Evolutionary conservation across 169 alveolate species (phyloP).

Genomic region (Plasmodium coatneyi): DNA sequence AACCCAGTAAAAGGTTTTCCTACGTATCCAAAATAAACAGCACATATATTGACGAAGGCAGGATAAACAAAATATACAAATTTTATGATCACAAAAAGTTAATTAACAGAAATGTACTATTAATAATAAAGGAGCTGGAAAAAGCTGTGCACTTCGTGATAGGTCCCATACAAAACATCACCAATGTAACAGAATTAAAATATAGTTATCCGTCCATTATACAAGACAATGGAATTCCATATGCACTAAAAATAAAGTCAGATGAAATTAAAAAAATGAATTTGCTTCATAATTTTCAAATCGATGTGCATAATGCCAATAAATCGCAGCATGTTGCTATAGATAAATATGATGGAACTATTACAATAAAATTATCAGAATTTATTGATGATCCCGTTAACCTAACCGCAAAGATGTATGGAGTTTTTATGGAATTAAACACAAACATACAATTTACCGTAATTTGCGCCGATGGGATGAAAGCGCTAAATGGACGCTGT

Average conservation of each 20-base stretch:
- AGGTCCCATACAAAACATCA: slow-evolving; percentile 29
- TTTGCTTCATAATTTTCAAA: slow-evolving; percentile 50
- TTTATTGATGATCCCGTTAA: slow-evolving; percentile 56
- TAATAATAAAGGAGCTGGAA: slow-evolving; percentile 54
- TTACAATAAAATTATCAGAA: slow-evolving; percentile 54
- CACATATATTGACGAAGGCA: slow-evolving; percentile 55
- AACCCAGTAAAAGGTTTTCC: slow-evolving; percentile 25
- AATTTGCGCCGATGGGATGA: slow-evolving; percentile 80
- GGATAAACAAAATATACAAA: slow-evolving; percentile 28
- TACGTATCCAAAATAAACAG: slow-evolving; percentile 51
- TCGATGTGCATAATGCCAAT: slow-evolving; percentile 41
- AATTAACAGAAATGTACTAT: slow-evolving; percentile 44
- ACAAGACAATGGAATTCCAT: slow-evolving; percentile 35
- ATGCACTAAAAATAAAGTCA: slow-evolving; percentile 50
- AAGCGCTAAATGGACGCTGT: slow-evolving; percentile 72
- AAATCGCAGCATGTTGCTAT: slow-evolving; percentile 49
- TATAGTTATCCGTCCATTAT: slow-evolving; percentile 38
- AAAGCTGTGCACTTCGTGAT: slow-evolving; percentile 23
- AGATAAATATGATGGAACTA: slow-evolving; percentile 54
- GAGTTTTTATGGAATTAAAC: slow-evolving; percentile 71
- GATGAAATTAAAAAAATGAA: slow-evolving; percentile 67
- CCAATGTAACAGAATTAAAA: slow-evolving; percentile 27
- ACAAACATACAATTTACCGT: slow-evolving; percentile 64
- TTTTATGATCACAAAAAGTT: slow-evolving; percentile 53
- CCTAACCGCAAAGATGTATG: slow-evolving; percentile 46